Evolutionary conservation across 2,329 filamentous ascomycete genomes (phyloP), one percentile per base, ranked within the genome.

Genomic region (Ceratocystis albifundus): DNA sequence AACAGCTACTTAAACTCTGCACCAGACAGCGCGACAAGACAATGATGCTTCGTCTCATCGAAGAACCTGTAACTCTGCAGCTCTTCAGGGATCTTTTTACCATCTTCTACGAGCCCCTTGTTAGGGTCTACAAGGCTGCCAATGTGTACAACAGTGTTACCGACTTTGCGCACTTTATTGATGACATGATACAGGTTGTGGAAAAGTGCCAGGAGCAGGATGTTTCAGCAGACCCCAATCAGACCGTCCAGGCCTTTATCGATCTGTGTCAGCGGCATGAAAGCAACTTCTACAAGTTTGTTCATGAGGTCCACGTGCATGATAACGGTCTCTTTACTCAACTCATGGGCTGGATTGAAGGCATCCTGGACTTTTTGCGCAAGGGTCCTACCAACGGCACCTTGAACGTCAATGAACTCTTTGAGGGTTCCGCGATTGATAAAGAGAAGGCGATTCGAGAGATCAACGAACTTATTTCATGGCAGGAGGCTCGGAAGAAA

Each of bases 61-160:
- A 97, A 76, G 93, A 99, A 77, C 90, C 94, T 0, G 92, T 93
- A n/a, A 97, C 94, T 0, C 80, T 99, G n/a, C 88, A 95, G 73
- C 82, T 99, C 32, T 94, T 99, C 82, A 86, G 91, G 61, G 94
- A 99, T 72, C 82, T 99, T 28, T 97, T 99, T 75, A 96, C 91
- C 44, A 97, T 99, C 74, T 99, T 99, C 78, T 99, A 99, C 76
- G 94, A 99, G 74, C 94, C 94, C 0, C 85, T 99, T 25, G 90
- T 99, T 17, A 84, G 94, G 61, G 94, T 99, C 0, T 99, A 99
- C 81, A 99, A 97, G 77, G 96, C 92, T 22, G 94, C 94, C 70
- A 99, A 97, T 71, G 93, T 99, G 30, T 97, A 97, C 80, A 94
- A 86, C 79, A 95, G 89, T 73, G 93, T 99, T 68, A 97, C 93